Percentiles rank a stretch among this genome's conserved stretches.
Evolutionary conservation across 768 basidiomycete genomes (phyloP).

Genomic region (Boletus subparvulus): DNA sequence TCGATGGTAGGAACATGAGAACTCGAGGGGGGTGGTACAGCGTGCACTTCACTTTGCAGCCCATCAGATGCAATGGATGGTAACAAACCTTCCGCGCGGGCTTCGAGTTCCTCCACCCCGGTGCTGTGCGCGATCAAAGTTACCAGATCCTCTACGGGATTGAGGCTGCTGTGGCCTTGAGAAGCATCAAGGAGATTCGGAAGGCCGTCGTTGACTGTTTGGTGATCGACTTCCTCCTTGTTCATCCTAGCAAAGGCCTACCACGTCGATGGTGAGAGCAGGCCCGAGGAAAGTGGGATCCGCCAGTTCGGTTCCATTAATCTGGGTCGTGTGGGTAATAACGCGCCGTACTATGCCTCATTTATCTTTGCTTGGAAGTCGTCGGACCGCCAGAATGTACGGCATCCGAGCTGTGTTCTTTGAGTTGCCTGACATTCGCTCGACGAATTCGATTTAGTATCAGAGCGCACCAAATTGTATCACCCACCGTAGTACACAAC

Average conservation of each 20-base stretch:
- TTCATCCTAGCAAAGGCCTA: neutral
- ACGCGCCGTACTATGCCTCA: neutral
- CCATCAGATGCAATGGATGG: neutral
- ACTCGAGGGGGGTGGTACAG: neutral
- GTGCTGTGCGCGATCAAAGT: neutral
- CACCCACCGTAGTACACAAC: neutral
- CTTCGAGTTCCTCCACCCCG: neutral
- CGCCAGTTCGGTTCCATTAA: constrained; percentile 7
- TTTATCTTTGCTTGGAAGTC: neutral
- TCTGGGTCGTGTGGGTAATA: constrained; percentile 8
- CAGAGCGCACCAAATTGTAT: neutral
- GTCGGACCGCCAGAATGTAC: constrained; percentile 9
- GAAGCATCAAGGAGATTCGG: neutral
- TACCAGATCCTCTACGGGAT: neutral
- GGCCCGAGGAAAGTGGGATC: neutral
- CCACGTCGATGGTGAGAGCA: neutral
- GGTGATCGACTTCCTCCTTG: neutral
- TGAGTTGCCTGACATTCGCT: neutral
- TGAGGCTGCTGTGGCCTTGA: neutral
- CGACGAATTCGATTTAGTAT: neutral
- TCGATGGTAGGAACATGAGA: neutral
- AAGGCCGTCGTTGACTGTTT: neutral
- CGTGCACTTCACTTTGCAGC: neutral
- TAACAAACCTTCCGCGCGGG: neutral
- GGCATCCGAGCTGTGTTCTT: constrained; percentile 3